Conservation (phyloP, 495 filamentous ascomycete genomes). For the Podospora sp. region DNA sequence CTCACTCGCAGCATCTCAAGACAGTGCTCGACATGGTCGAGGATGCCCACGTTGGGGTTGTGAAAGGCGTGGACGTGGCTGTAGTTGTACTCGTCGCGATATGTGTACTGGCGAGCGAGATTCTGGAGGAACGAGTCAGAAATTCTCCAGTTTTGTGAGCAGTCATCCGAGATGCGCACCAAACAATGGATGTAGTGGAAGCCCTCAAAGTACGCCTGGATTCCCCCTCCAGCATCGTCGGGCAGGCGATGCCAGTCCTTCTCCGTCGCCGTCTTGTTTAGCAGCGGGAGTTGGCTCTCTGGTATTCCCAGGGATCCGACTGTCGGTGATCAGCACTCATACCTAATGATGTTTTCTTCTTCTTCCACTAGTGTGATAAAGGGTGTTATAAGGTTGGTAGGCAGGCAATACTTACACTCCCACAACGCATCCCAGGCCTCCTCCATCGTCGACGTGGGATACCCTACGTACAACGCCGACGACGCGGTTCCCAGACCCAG, state of each 20-base stretch:
- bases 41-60: neutral
- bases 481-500: neutral
- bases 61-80: neutral
- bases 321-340: neutral
- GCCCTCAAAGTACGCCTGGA: neutral
- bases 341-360: neutral
- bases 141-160: neutral
- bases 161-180: neutral
- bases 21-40: neutral
- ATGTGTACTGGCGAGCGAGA: neutral
- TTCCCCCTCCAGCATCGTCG: neutral
- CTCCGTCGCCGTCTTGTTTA: neutral
- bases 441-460: neutral
- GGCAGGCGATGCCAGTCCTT: neutral
- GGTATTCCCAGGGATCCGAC: neutral
- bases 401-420: neutral
- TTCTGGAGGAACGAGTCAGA: neutral
- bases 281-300: neutral
- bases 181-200: neutral
- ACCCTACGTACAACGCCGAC: neutral
- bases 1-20: neutral
- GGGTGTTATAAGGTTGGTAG: neutral
- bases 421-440: neutral
- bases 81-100: neutral
- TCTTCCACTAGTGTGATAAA: neutral